Evolutionary conservation across 75 land plant genomes (phyloP), one percentile per base, ranked within the genome.

Genomic region (Cupressus sempervirens): DNA sequence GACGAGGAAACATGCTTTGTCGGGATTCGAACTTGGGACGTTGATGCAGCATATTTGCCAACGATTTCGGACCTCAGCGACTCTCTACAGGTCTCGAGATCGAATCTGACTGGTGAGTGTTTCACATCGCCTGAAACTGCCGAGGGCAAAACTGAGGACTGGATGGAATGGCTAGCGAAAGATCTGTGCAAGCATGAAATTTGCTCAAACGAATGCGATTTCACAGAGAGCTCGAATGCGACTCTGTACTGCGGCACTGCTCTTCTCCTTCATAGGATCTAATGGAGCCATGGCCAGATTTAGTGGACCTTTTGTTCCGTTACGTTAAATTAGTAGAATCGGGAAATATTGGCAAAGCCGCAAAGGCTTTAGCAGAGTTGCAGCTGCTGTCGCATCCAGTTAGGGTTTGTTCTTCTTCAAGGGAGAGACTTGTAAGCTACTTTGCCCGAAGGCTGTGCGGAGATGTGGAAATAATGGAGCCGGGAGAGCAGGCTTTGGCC

Each of bases 141-240:
- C 13, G 88, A 87, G 48, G 86, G 86, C 65, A 91, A 89, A 84
- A 84, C 87, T 30, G 93, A 90, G 65, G 92, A 91, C 86, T 92
- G 95, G 93, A 89, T 92, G 92, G 92, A 92, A 30, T 87, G 87
- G 80, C 54, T 92, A 77, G 89, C 91, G 80, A 83, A 53, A 11
- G 84, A 83, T 10, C 3, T 36, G 29, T 7, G 29, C 20, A 45
- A 30, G 5, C 74, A 32, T 72, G 74, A 32, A 32, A 32, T 11
- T 2, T 0, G 36, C 41, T 11, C 84, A 8, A 84, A 32, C 36
- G 77, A 86, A 3, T 88, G 86, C 46, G 89, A 88, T 34, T 84
- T 83, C 67, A 82, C 87, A 15, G 77, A 85, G 80, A 88, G 89
- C 82, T 88, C 89, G 14, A 84, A 84, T 26, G n/a, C 43, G 38